Conservation (phyloP, 208 protist species). For the Trypanosoma caninum region DNA sequence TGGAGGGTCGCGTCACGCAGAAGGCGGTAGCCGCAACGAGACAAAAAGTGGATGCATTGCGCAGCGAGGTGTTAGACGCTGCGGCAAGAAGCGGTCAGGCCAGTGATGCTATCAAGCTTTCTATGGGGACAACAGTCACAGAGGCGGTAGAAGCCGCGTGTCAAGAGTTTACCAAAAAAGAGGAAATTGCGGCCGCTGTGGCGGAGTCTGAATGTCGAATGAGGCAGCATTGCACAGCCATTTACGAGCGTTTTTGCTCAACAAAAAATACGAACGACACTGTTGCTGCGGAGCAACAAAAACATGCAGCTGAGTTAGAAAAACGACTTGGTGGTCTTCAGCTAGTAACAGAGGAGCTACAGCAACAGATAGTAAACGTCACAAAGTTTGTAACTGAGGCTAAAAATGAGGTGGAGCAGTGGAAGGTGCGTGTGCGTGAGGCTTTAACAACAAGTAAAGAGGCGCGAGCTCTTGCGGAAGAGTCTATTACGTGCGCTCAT, state of each 20-base stretch:
- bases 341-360: slow-evolving; percentile 3
- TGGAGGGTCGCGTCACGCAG: slow-evolving; percentile 16
- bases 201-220: slow-evolving; percentile 18
- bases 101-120: slow-evolving; percentile 2
- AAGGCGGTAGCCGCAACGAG: background rate
- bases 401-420: slow-evolving; percentile 22
- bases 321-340: slow-evolving; percentile 1
- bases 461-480: slow-evolving; percentile 6
- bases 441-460: slow-evolving; percentile 11
- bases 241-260: background rate
- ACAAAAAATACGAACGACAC: background rate
- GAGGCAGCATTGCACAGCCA: background rate
- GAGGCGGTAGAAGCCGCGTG: slow-evolving; percentile 1
- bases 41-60: slow-evolving; percentile 8
- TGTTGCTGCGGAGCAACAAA: slow-evolving; percentile 15
- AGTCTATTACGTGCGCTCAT: slow-evolving; percentile 4
- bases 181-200: slow-evolving; percentile 13
- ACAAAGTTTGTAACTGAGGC: slow-evolving; percentile 14
- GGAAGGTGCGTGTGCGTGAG: slow-evolving; percentile 9
- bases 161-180: slow-evolving; percentile 14
- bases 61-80: slow-evolving; percentile 26
- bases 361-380: slow-evolving; percentile 26
- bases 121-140: slow-evolving; percentile 1
- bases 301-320: slow-evolving; percentile 3
- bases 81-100: slow-evolving; percentile 21